These are phyloP conservation scores for Neofusicoccum cordaticola DNA, from an alignment of 2,329 filamentous ascomycete genomes.

Conservation along the genomic window DNA sequence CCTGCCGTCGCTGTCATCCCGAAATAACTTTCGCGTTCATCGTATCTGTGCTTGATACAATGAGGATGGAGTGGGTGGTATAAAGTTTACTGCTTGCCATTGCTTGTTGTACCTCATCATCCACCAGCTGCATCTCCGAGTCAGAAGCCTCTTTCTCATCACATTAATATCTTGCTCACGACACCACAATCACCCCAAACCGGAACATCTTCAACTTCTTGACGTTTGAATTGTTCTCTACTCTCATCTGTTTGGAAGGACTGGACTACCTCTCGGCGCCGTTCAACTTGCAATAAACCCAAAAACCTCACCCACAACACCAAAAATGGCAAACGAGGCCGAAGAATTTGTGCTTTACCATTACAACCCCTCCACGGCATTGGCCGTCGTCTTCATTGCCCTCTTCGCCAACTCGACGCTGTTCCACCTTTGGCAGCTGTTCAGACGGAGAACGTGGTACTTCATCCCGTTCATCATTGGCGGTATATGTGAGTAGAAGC, in stretches of 20 bases:
- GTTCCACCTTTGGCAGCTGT: conserved; percentile 39
- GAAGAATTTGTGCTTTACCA: conserved; percentile 26
- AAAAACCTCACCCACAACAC: neutral
- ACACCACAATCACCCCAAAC: no score
- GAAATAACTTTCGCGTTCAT: neutral
- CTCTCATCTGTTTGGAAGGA: neutral
- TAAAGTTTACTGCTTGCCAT: neutral
- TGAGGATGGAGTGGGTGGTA: neutral
- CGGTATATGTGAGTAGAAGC: conserved; percentile 44
- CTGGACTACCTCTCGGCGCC: neutral
- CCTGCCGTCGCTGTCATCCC: neutral
- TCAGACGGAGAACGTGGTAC: conserved; percentile 47
- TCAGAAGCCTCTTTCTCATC: no score
- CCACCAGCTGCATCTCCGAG: no score
- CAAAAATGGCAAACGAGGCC: neutral
- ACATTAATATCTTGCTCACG: no score
- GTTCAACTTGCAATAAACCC: neutral
- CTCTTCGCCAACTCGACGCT: conserved; percentile 30
- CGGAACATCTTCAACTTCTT: no score
- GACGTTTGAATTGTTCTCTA: no score
- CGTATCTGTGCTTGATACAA: neutral
- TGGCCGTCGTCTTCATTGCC: conserved; percentile 29
- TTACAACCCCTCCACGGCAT: conserved; percentile 29
- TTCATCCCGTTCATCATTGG: conserved; percentile 52
- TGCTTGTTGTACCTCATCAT: neutral